Percentiles rank a stretch among this genome's conserved stretches.
phyloP scores from a whole-genome alignment of 495 filamentous ascomycete genomes.

The Sabuloglossum arenarium region DNA sequence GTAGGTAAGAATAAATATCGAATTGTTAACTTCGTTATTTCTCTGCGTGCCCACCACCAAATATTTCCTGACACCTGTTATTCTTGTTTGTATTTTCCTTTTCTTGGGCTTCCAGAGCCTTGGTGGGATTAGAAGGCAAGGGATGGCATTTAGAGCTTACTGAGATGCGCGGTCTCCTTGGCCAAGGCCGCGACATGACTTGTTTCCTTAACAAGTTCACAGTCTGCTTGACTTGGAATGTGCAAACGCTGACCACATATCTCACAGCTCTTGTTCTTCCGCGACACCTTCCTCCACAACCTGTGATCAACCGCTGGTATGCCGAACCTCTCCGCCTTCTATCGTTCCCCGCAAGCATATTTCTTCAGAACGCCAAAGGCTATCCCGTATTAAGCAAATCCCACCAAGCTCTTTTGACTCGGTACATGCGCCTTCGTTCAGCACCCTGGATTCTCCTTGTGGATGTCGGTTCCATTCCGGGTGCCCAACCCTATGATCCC shows the following conservation, averaged over 20 bases:
- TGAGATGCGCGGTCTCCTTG: not conserved
- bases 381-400: slow-evolving; percentile 63
- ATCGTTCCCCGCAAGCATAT: slow-evolving; percentile 40
- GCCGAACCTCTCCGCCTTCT: slow-evolving; percentile 76
- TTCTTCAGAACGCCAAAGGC: slow-evolving; percentile 57
- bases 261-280: slow-evolving; percentile 27
- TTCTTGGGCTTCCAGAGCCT: not conserved
- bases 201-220: not conserved
- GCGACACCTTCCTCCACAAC: slow-evolving; percentile 48
- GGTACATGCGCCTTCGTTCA: slow-evolving; percentile 64
- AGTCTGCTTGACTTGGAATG: not conserved
- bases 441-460: slow-evolving; percentile 63
- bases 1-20: slow-evolving; percentile 46
- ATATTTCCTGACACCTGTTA: not conserved
- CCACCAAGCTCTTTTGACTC: slow-evolving; percentile 60
- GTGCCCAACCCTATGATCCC: slow-evolving; percentile 19
- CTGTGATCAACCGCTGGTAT: slow-evolving; percentile 78
- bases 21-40: not conserved
- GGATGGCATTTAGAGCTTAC: not conserved
- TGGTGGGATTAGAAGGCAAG: not conserved
- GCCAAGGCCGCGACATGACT: not conserved
- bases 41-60: not conserved
- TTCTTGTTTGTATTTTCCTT: not conserved
- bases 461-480: slow-evolving; percentile 50
- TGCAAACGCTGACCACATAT: not conserved